phyloP scores from a whole-genome alignment of 2,329 filamentous ascomycete species.

The Trichoderma atroviride region DNA sequence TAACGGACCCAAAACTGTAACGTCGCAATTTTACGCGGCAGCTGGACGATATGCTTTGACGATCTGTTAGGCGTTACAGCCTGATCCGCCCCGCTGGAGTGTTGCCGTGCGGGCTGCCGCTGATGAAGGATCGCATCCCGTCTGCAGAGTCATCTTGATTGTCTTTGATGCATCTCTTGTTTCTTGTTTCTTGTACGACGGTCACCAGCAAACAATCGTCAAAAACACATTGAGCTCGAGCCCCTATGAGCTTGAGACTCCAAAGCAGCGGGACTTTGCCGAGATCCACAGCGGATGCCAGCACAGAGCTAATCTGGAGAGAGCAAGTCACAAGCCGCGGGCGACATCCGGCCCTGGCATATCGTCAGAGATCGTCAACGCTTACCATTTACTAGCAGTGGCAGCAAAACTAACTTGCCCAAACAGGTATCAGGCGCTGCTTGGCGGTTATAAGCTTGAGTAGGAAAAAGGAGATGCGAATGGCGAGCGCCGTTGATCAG shows the following conservation, averaged over 20 bases:
- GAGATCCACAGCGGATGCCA: neutral
- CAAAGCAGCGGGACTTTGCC: neutral
- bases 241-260: neutral
- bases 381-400: neutral
- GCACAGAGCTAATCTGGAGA: neutral
- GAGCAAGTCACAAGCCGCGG: neutral
- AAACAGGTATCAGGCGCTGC: neutral
- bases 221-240: neutral
- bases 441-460: neutral
- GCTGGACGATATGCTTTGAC: neutral
- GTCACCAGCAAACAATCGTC: neutral
- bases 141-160: too few species aligned
- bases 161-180: too few species aligned
- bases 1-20: constrained; percentile 1
- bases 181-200: neutral
- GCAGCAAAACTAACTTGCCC: neutral
- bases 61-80: neutral
- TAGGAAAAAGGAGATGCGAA: neutral
- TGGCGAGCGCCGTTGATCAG: neutral
- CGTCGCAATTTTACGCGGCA: constrained; percentile 14
- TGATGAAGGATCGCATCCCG: neutral
- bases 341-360: neutral
- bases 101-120: neutral
- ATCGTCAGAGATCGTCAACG: neutral
- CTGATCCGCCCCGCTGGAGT: neutral